Conservation (phyloP, 108 stramenopile species). For the Fistulifera pelliculosa region DNA sequence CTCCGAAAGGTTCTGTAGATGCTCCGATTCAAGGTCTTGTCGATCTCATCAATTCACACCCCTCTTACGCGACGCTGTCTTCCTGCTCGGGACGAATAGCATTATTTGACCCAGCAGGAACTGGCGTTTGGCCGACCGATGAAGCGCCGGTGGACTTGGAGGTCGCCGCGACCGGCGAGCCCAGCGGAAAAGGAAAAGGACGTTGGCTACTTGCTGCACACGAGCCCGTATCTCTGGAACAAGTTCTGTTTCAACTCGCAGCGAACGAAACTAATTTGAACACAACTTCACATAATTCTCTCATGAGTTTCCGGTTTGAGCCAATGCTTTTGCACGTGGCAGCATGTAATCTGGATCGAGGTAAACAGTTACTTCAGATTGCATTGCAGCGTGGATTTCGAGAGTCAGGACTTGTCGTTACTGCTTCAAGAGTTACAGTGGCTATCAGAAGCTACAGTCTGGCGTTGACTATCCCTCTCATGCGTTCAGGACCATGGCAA, state of each 20-base stretch:
- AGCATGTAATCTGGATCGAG: slow-evolving; percentile 39
- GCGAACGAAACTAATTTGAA: background rate
- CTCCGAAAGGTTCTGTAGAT: slow-evolving; percentile 79
- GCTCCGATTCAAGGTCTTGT: slow-evolving; percentile 59
- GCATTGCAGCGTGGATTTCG: slow-evolving; percentile 66
- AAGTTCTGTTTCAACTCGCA: slow-evolving; percentile 5
- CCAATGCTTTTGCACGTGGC: slow-evolving; percentile 77
- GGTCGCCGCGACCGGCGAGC: slow-evolving; percentile 6
- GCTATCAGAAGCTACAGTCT: slow-evolving; percentile 59
- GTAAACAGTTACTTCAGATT: slow-evolving; percentile 43
- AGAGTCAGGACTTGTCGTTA: slow-evolving; percentile 76
- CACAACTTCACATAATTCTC: too few species aligned
- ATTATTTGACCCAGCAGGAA: slow-evolving; percentile 54
- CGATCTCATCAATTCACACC: slow-evolving; percentile 68
- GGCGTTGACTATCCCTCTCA: slow-evolving; percentile 39
- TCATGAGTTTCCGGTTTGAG: slow-evolving; percentile 54
- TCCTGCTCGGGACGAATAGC: slow-evolving; percentile 81
- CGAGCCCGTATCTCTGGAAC: slow-evolving; percentile 35
- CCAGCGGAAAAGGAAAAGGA: slow-evolving; percentile 68
- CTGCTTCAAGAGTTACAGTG: slow-evolving; percentile 35
- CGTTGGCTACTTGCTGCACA: slow-evolving; percentile 66
- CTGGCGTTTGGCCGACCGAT: slow-evolving; percentile 1
- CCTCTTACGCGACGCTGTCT: slow-evolving; percentile 61
- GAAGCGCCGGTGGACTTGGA: background rate
- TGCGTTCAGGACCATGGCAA: slow-evolving; percentile 11